Percentiles rank a stretch among this genome's conserved stretches.
phyloP scores from a whole-genome alignment of 1,284 basidiomycete species.

The Fomes fomentarius region DNA sequence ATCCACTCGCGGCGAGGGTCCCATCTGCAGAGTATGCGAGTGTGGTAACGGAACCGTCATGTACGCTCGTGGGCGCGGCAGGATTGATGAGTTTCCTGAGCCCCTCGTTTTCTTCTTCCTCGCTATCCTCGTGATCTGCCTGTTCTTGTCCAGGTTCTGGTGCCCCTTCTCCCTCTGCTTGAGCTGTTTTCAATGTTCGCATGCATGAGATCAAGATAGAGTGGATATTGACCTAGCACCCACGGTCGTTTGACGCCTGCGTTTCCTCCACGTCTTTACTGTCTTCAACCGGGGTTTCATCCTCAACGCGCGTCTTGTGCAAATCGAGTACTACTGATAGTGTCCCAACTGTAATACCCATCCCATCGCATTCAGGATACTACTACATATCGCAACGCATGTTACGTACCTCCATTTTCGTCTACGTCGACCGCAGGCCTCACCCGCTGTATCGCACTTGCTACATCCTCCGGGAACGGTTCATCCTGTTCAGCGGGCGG shows the following conservation, averaged over 20 bases:
- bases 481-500: no score
- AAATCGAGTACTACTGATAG: constrained; percentile 1
- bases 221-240: no score
- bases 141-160: no score
- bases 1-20: constrained; percentile 26
- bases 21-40: constrained; percentile 29
- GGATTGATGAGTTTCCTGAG: background rate
- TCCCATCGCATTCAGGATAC: no score
- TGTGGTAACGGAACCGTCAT: constrained; percentile 20
- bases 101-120: background rate
- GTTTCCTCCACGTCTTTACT: no score
- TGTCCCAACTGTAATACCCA: constrained; percentile 2
- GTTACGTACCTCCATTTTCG: constrained; percentile 7
- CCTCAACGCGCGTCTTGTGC: background rate
- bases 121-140: background rate
- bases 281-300: background rate
- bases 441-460: background rate
- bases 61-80: constrained; percentile 2
- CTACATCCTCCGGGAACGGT: constrained; percentile 7
- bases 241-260: no score
- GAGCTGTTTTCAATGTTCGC: no score
- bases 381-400: background rate
- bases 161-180: no score
- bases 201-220: no score
- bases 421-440: constrained; percentile 9